Evolutionary conservation across 1,284 basidiomycete genomes (phyloP), one percentile per base, ranked within the genome.

Genomic region (Ganoderma leucocontextum): DNA sequence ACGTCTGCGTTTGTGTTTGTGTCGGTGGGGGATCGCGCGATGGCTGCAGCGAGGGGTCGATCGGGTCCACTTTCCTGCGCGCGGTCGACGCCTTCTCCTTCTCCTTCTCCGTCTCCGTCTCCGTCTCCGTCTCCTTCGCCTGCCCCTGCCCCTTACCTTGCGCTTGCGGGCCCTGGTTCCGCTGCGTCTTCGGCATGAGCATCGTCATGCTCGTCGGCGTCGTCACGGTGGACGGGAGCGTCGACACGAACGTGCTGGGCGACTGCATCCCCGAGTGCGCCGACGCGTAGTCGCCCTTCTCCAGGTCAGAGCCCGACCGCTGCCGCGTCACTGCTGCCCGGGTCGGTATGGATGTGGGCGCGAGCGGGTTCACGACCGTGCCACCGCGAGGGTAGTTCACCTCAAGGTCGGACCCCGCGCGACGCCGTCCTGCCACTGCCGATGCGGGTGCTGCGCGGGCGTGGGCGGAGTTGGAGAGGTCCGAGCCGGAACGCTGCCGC

Each of bases 51-150:
- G 57, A 41, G 4, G 71, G 71, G 53, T 72, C 71, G 3, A 72
- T 65, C n/a, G 71, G 71, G 60, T 70, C 71, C 55, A 72, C 71
- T 17, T 65, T 65, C 25, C 68, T 62, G 29, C 41, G 60, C 9
- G n/a, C 5, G 9, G 58, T 10, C 4, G 38, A 39, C n/a, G 58
- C 4, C 36, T 59, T 59, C 57, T 59, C 58, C 38, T 25, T 49
- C 22, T 49, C 47, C 12, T 49, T 49, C 22, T 25, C 47, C 22
- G 10, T 10, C 9, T 49, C 47, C n/a, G n/a, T n/a, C 29, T 29
- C 4, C 36, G 39, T 59, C 57, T 59, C 58, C 38, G 12, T 49
- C 47, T 49, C 47, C 12, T 49, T 49, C 22, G 12, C 47, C 22
- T 29, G 29, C 29, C 29, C 29, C 29, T 29, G 9, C 22, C 9